Percentiles rank a stretch among this genome's conserved stretches.
Evolutionary conservation across 2,329 filamentous ascomycete species (phyloP).

Genomic region (Chaetomium olivaceum): DNA sequence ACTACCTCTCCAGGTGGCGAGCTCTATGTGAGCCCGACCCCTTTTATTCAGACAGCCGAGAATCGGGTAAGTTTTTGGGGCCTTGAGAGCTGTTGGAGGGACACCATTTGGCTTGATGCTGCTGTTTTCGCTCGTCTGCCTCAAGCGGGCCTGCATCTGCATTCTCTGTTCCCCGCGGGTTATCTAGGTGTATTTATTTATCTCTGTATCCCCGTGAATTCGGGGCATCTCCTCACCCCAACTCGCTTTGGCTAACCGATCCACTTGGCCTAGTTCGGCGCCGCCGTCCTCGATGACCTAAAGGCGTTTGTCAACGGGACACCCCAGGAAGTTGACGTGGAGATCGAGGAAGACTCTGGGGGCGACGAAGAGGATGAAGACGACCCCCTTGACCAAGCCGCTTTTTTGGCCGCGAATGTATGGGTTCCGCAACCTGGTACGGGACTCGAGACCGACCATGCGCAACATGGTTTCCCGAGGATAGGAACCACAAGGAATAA

Average conservation of each 20-base stretch:
- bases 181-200: too few relatives aligned
- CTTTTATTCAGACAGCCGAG: conserved; percentile 35
- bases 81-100: background rate
- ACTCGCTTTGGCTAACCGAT: background rate
- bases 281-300: conserved; percentile 29
- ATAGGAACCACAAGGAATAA: conserved; percentile 49
- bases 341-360: conserved; percentile 20
- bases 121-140: too few relatives aligned
- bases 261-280: conserved; percentile 27
- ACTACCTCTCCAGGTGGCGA: conserved; percentile 22
- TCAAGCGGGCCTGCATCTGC: too few relatives aligned
- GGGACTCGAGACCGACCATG: conserved; percentile 8
- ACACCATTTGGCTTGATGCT: background rate
- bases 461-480: conserved; percentile 31
- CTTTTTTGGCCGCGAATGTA: background rate
- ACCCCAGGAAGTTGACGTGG: conserved; percentile 14
- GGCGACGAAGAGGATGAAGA: conserved; percentile 23
- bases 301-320: conserved; percentile 23
- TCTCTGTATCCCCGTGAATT: background rate
- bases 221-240: background rate
- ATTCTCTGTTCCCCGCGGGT: too few relatives aligned
- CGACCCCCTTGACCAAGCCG: conserved; percentile 9
- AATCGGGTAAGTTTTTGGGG: conserved; percentile 34
- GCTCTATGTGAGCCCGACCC: conserved; percentile 32
- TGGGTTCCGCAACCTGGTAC: background rate